Percentiles rank a stretch among this genome's conserved stretches.
Evolutionary conservation across 495 filamentous ascomycete genomes (phyloP).

Genomic region (Zalerion maritima): DNA sequence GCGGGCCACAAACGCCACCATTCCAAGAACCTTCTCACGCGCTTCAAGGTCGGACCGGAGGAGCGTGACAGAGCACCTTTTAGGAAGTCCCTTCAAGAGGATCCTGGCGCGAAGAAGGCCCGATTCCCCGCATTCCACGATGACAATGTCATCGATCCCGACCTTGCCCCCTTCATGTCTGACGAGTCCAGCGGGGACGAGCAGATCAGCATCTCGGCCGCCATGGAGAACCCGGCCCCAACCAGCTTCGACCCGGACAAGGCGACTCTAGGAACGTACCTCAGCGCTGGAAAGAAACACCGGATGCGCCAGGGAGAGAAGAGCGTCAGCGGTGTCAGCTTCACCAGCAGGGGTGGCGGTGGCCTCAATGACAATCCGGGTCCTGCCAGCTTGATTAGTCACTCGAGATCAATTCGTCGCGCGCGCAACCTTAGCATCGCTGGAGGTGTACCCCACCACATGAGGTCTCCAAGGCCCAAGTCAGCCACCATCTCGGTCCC

Average conservation of each 20-base stretch:
- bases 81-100: slow-evolving; percentile 53
- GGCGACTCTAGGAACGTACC: slow-evolving; percentile 32
- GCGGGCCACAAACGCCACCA: slow-evolving; percentile 67
- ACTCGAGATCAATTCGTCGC: slow-evolving; percentile 44
- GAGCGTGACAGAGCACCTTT: slow-evolving; percentile 69
- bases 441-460: slow-evolving; percentile 46
- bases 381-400: slow-evolving; percentile 29
- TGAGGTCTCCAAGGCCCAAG: slow-evolving; percentile 51
- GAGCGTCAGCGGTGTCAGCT: slow-evolving; percentile 45
- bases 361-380: slow-evolving; percentile 24
- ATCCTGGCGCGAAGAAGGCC: slow-evolving; percentile 42
- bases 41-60: slow-evolving; percentile 33
- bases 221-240: slow-evolving; percentile 37
- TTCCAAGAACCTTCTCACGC: slow-evolving; percentile 62
- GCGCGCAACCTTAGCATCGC: slow-evolving; percentile 64
- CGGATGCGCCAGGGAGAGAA: slow-evolving; percentile 60
- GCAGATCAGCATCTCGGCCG: slow-evolving; percentile 71
- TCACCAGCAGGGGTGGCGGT: slow-evolving; percentile 38
- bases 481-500: no score
- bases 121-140: slow-evolving; percentile 83
- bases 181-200: slow-evolving; percentile 90
- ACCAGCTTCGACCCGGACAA: slow-evolving; percentile 32
- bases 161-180: slow-evolving; percentile 87
- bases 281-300: slow-evolving; percentile 56
- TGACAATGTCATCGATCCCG: slow-evolving; percentile 96